Conservation (phyloP, 768 basidiomycete species). For the Lactarius psammicola region DNA sequence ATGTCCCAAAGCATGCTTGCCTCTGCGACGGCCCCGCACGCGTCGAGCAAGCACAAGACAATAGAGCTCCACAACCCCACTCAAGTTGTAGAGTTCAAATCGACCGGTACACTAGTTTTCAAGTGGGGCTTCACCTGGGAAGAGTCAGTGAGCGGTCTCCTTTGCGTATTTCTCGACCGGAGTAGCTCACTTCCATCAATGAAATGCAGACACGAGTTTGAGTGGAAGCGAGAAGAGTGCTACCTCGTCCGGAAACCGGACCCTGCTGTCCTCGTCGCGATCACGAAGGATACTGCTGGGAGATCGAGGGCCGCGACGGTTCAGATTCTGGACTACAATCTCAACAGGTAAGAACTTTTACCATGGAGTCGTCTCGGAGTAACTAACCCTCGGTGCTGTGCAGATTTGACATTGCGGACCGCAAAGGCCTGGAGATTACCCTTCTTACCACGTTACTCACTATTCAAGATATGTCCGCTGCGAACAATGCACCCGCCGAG, state of each 20-base stretch:
- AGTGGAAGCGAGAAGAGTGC: conserved; percentile 84
- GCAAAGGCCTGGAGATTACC: conserved; percentile 83
- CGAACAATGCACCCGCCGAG: conserved; percentile 40
- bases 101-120: conserved; percentile 70
- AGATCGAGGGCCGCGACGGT: conserved; percentile 61
- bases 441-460: conserved; percentile 74
- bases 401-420: conserved; percentile 82
- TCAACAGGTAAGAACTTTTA: conserved; percentile 75
- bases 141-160: conserved; percentile 49
- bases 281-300: conserved; percentile 73
- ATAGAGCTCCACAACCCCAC: conserved; percentile 77
- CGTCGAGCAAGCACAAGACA: conserved; percentile 69
- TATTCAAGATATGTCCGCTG: conserved; percentile 69
- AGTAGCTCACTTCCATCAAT: conserved; percentile 1
- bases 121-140: conserved; percentile 83
- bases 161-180: not conserved
- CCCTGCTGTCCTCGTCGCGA: conserved; percentile 79
- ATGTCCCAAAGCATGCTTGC: conserved; percentile 68
- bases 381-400: not conserved
- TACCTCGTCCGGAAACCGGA: conserved; percentile 83
- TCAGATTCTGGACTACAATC: conserved; percentile 83
- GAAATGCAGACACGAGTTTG: conserved; percentile 65
- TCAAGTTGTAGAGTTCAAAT: conserved; percentile 65
- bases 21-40: conserved; percentile 60
- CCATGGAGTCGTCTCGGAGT: no score